Evolutionary conservation across 768 basidiomycete genomes (phyloP), one percentile per base, ranked within the genome.

Genomic region (Strobilomyces dryophilus): DNA sequence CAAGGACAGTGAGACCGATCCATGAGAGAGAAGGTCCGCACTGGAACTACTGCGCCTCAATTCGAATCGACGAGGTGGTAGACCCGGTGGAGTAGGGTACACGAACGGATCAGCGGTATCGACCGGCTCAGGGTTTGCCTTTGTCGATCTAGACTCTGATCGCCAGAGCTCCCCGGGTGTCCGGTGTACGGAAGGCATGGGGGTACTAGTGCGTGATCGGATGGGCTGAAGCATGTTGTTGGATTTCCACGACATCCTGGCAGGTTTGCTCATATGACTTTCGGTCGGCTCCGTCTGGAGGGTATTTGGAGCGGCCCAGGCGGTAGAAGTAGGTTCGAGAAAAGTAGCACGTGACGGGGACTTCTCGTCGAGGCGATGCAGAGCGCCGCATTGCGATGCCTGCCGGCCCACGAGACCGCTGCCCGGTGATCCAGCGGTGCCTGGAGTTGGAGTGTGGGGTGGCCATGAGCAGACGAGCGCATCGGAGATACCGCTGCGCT

Each of bases 391-490:
- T 7, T 45, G 58, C 42, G 54, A 51, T 47, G 45, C 8, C 9
- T 36, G 47, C n/a, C 51, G 51, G 43, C 56, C 53, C 37, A 9
- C 37, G 43, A 35, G 44, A 50, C 21, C 29, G 54, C 24, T 39
- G 40, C 52, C 46, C 27, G 37, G 52, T 26, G 48, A 36, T 52
- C 36, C 20, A 37, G 29, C 29, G 15, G 44, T 21, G 35, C 39
- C 45, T 41, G 17, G 20, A 34, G 45, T 31, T 11, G 54, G 44
- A 47, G 37, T 24, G 7, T 47, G 49, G 17, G 65, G 64, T 18
- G 64, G 67, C 69, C 69, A 67, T 37, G 61, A 56, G 31, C 52
- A 65, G 20, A 56, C 46, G n/a, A 53, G 45, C 11, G 51, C 17
- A 45, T 51, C 43, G 37, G 46, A 15, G 27, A 54, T 41, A 35